Percentiles rank a stretch among this genome's conserved stretches.
These are phyloP conservation scores for Cryoendolithus antarcticus DNA, from an alignment of 2,329 filamentous ascomycete species.

Conservation along the genomic window DNA sequence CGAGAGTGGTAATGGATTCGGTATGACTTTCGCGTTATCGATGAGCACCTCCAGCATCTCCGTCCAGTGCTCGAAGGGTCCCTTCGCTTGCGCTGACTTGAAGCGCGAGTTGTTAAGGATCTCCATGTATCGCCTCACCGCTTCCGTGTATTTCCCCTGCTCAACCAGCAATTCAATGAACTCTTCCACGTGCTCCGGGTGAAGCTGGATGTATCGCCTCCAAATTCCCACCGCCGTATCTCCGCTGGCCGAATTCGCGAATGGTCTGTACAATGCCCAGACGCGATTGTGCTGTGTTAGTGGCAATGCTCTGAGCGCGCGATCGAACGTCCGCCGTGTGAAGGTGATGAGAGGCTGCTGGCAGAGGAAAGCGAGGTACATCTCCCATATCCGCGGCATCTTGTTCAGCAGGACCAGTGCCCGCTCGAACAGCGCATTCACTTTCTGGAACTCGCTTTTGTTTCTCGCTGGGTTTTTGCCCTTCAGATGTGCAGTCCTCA, in stretches of 20 bases:
- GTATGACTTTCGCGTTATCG: constrained; percentile 51
- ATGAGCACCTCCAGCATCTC: constrained; percentile 95
- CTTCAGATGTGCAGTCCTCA: constrained; percentile 54
- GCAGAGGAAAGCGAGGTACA: constrained; percentile 85
- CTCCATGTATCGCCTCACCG: constrained; percentile 79
- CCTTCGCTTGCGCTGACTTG: constrained; percentile 84
- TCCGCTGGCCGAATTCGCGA: constrained; percentile 81
- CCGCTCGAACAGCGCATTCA: constrained; percentile 87
- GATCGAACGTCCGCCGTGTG: constrained; percentile 80
- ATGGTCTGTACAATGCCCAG: constrained; percentile 82
- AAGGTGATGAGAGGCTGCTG: constrained; percentile 83
- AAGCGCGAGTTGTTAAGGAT: constrained; percentile 86
- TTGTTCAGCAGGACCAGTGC: constrained; percentile 91
- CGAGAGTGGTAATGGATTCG: constrained; percentile 65
- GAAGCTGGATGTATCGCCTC: constrained; percentile 92
- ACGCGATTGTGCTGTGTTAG: constrained; percentile 92
- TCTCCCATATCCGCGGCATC: constrained; percentile 97
- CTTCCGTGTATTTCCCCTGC: constrained; percentile 76
- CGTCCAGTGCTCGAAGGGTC: constrained; percentile 91
- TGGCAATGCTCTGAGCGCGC: constrained; percentile 78
- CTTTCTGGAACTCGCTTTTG: constrained; percentile 73
- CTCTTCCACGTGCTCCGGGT: constrained; percentile 88
- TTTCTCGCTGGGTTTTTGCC: constrained; percentile 74
- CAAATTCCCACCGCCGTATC: constrained; percentile 87
- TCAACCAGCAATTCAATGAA: constrained; percentile 82